These are phyloP conservation scores for Phaffia rhodozyma DNA, from an alignment of 1,284 basidiomycete species.

Conservation along the genomic window DNA sequence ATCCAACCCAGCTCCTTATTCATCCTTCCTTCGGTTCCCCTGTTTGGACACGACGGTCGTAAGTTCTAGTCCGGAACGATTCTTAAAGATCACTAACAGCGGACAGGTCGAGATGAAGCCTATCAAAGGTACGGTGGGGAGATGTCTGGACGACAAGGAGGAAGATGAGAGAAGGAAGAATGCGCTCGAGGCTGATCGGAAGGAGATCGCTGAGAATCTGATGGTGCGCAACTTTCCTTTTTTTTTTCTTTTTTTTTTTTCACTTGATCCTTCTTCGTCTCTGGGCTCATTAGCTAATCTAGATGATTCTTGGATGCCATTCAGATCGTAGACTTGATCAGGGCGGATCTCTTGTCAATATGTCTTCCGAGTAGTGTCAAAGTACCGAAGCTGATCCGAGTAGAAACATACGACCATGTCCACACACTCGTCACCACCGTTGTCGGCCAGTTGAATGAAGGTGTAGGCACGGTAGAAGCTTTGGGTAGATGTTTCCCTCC, in stretches of 20 bases:
- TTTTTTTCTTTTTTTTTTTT: background rate
- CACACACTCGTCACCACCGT: slow-evolving; percentile 96
- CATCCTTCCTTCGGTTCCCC: slow-evolving; percentile 63
- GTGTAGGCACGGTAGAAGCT: slow-evolving; percentile 53
- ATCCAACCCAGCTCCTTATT: slow-evolving; percentile 83
- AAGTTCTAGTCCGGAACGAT: slow-evolving; percentile 78
- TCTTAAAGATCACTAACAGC: slow-evolving; percentile 66
- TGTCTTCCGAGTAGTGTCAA: slow-evolving; percentile 57
- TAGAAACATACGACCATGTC: slow-evolving; percentile 89
- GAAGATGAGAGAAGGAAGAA: slow-evolving; percentile 34
- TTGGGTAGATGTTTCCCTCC: slow-evolving; percentile 73
- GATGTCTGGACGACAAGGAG: slow-evolving; percentile 25
- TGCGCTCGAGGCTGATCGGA: slow-evolving; percentile 57
- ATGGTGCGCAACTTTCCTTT: slow-evolving; percentile 45
- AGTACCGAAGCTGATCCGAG: slow-evolving; percentile 72
- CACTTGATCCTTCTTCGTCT: background rate
- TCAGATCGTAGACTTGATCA: slow-evolving; percentile 83
- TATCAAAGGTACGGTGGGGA: slow-evolving; percentile 70
- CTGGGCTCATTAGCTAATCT: background rate
- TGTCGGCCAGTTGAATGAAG: slow-evolving; percentile 46
- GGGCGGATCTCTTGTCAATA: slow-evolving; percentile 71
- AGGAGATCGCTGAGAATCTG: slow-evolving; percentile 92
- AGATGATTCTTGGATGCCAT: background rate
- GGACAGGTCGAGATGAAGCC: slow-evolving; percentile 73
- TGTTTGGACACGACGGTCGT: slow-evolving; percentile 55